A percentile compares a stretch with the other conserved stretches of the same genome.
phyloP scores from a whole-genome alignment of 176 grass and related monocot species.

The Zoysia pacifica region DNA sequence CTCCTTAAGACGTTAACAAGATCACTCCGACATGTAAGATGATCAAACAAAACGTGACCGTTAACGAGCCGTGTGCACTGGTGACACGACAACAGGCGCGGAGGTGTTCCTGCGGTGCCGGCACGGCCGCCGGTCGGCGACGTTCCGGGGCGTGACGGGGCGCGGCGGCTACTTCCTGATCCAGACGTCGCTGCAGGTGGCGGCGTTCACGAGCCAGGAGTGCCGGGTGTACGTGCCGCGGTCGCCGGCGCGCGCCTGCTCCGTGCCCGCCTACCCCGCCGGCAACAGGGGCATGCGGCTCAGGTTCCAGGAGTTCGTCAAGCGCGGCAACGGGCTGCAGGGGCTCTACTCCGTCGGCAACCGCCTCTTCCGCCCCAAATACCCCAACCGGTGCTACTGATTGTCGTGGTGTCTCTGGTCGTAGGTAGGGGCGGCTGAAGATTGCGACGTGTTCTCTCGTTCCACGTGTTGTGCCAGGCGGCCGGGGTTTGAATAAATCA shows the following conservation, averaged over 20 bases:
- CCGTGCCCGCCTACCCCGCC: conserved; percentile 15
- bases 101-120: conserved; percentile 55
- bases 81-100: conserved; percentile 29
- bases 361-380: conserved; percentile 58
- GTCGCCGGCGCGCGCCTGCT: conserved; percentile 40
- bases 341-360: conserved; percentile 58
- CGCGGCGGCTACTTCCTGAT: conserved; percentile 62
- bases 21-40: not conserved
- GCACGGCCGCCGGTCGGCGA: conserved; percentile 15
- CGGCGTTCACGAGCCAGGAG: conserved; percentile 62
- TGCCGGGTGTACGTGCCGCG: conserved; percentile 51
- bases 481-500: conserved; percentile 24
- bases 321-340: conserved; percentile 46
- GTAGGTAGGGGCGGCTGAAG: too few species aligned
- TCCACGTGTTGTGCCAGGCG: not conserved
- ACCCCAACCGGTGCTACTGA: conserved; percentile 42
- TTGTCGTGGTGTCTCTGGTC: too few species aligned
- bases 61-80: not conserved
- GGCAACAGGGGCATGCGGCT: conserved; percentile 41
- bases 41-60: not conserved
- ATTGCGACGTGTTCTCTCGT: not conserved
- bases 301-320: conserved; percentile 63
- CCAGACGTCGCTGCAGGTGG: conserved; percentile 46
- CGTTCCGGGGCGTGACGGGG: conserved; percentile 25
- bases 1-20: not conserved